Conservation (phyloP, 805 yeast species). For the Schwanniomyces polymorphus region DNA sequence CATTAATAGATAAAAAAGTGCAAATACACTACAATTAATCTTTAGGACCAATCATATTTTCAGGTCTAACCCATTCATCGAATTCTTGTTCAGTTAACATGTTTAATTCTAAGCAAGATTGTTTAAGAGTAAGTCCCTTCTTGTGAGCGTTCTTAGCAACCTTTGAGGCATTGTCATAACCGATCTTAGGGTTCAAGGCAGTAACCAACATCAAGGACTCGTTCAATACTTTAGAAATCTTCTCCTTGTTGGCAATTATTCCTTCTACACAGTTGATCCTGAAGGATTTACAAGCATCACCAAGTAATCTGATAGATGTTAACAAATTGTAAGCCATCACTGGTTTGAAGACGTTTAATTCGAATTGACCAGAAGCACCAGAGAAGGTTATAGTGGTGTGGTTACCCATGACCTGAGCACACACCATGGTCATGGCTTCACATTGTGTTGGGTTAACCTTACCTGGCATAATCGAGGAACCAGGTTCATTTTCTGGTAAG, state of each 20-base stretch:
- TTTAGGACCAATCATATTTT: conserved; percentile 96
- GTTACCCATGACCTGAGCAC: conserved; percentile 97
- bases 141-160: conserved; percentile 98
- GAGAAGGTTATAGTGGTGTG: conserved; percentile 92
- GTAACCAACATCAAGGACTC: conserved; percentile 98
- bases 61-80: conserved; percentile 96
- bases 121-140: conserved; percentile 93
- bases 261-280: conserved; percentile 95
- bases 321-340: conserved; percentile 89
- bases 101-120: conserved; percentile 89
- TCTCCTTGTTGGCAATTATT: conserved; percentile 82
- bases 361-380: conserved; percentile 98
- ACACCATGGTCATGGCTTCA: conserved; percentile 98
- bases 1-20: neutral
- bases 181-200: conserved; percentile 97
- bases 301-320: conserved; percentile 81
- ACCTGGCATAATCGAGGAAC: conserved; percentile 99
- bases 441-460: conserved; percentile 99
- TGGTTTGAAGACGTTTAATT: conserved; percentile 97
- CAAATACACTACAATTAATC: too few relatives aligned
- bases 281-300: conserved; percentile 89
- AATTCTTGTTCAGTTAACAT: conserved; percentile 83
- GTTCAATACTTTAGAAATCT: conserved; percentile 82
- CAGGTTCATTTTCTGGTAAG: conserved; percentile 98
- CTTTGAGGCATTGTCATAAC: conserved; percentile 96